Evolutionary conservation across 129 eudicot species (phyloP), one percentile per base, ranked within the genome.

Genomic region (Saposhnikovia divaricata): DNA sequence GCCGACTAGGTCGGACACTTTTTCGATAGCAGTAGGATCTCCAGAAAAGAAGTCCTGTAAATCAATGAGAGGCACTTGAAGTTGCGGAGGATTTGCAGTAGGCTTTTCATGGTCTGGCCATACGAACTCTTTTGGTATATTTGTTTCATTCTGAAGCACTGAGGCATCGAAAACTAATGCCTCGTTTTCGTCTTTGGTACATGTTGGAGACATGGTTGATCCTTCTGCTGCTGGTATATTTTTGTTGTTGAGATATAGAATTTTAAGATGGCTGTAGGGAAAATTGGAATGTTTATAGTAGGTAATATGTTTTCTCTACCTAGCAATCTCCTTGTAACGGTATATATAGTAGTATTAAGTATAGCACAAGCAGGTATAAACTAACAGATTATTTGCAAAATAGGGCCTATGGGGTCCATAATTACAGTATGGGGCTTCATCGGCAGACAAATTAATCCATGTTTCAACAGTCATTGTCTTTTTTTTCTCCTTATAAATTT

Each of bases 71-170:
- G 86, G 93, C 25, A 90, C 93, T 5, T 39, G 82, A 6, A 48
- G 57, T 28, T 82, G 75, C 34, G 28, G 81, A 16, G 84, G 59
- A 72, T 75, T 78, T 16, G 68, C 21, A 27, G 38, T 1, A 9
- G 93, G 93, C 63, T 86, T 90, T 28, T 90, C 93, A 13, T 83
- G 80, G 57, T 79, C 83, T 0, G 86, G 83, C 86, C 86, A 83
- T 37, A 83, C 75, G 73, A 83, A 83, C 75, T 74, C 77, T 38
- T 46, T 66, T 1, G 83, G 86, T 57, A 83, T 83, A 77, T 59
- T 75, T 15, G 73, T 4, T 47, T 75, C 78, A 48, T 68, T 68
- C 4, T 40, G 76, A 40, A 80, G 81, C 23, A 55, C 57, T 5
- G 76, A 59, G 57, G 86, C 82, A 38, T 83, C 85, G 74, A 83